Percentiles rank a stretch among this genome's conserved stretches.
phyloP scores from a whole-genome alignment of 75 land plant species.

The Cunninghamia lanceolata region DNA sequence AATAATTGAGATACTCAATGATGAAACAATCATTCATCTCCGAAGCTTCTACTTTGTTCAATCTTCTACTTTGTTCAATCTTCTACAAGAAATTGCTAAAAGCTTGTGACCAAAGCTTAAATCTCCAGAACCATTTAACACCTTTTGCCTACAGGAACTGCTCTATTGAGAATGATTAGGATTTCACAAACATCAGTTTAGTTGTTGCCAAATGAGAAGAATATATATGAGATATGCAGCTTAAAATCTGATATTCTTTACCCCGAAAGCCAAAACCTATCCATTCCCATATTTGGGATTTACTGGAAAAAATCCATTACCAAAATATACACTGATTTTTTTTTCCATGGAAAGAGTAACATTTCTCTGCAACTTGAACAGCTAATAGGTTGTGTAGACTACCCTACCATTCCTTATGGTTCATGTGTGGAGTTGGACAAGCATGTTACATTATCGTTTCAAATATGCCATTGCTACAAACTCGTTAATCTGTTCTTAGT shows the following conservation, averaged over 20 bases:
- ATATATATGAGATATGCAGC: not conserved
- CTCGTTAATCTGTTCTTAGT: not conserved
- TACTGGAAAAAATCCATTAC: not conserved
- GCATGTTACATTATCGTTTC: not conserved
- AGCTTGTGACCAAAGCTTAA: not conserved
- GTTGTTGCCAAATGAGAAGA: no score
- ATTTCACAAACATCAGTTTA: no score
- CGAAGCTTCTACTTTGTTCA: no score
- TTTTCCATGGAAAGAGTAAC: not conserved
- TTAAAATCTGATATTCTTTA: not conserved
- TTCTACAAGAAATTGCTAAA: no score
- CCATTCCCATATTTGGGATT: no score
- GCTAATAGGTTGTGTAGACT: not conserved
- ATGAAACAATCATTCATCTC: no score
- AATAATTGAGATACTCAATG: not conserved
- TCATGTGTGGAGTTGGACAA: no score
- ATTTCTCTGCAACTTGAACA: not conserved
- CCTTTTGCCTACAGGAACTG: not conserved
- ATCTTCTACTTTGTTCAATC: no score
- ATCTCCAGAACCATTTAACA: not conserved
- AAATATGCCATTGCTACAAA: not conserved
- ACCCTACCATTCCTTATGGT: not conserved
- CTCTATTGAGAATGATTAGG: no score
- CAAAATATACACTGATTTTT: not conserved
- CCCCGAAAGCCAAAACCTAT: not conserved